Evolutionary conservation across 2,329 filamentous ascomycete species (phyloP), one percentile per base, ranked within the genome.

Genomic region (Cercospora sp.): DNA sequence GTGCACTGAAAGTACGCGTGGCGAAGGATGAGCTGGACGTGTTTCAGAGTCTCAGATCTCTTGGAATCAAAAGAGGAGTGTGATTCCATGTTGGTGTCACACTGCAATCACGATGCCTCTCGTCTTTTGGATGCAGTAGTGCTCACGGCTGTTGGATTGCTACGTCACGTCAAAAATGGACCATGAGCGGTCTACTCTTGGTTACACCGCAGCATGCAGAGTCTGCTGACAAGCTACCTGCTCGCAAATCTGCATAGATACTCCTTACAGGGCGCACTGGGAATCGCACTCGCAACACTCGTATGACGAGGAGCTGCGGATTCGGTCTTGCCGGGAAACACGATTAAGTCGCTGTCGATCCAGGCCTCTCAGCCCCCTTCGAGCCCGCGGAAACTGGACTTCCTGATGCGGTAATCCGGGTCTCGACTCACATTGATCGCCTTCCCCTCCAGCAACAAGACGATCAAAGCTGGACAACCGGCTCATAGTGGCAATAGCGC

Each of bases 1-100:
- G 55, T 60, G 31, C 57, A 61, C 23, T 67, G 58, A 67, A 20
- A 28, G 59, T 4, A 57, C 61, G 48, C 65, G 61, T 67, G 65
- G 60, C 51, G 36, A 64, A 45, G 20, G 62, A 58, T 39, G 51
- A 39, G 55, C 55, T 59, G 30, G 20, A 13, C 8, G 55, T 59
- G 55, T 59, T 59, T 59, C 55, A 59, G 26, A 36, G 18, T 20
- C 55, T 58, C 28, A 36, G 18, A 20, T 12, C 55, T 59, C 55
- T 31, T 36, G 13, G 55, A 59, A 59, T 13, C 30, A 31, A 20
- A 33, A 59, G 31, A 36, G 55, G 28, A 59, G 55, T 33, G 9
- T 59, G 28, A 12, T 36, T 7, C 10, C n/a, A 59, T 59, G 55
- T 59, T 59, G 55, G 55, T 59, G 23, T 59, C 28, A 36, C 55